Evolutionary conservation across 257 asterid genomes (phyloP).

Genomic region (Nyctanthes arbortristis): DNA sequence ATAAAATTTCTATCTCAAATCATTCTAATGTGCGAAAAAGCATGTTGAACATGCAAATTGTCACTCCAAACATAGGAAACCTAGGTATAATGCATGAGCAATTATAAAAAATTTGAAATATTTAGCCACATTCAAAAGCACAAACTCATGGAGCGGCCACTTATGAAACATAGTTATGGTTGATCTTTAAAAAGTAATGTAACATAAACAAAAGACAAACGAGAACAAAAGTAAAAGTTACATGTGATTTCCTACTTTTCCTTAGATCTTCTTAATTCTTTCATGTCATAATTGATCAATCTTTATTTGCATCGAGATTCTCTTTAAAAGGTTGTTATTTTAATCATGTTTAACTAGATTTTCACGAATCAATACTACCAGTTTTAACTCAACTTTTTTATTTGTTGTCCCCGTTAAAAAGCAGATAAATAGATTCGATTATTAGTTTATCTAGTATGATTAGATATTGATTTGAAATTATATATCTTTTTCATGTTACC

Average conservation of each 20-base stretch:
- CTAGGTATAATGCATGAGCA: too few relatives aligned
- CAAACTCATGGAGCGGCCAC: neutral
- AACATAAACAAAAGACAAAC: slow-evolving; percentile 6
- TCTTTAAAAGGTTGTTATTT: slow-evolving; percentile 23
- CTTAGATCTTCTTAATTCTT: slow-evolving; percentile 32
- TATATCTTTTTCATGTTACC: neutral
- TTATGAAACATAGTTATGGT: neutral
- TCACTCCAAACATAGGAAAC: too few relatives aligned
- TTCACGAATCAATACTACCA: neutral
- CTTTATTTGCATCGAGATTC: slow-evolving; percentile 33
- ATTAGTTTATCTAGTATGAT: neutral
- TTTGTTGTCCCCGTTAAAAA: neutral
- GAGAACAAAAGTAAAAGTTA: slow-evolving; percentile 30
- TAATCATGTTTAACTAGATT: slow-evolving; percentile 19
- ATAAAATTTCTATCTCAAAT: too few relatives aligned
- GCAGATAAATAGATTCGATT: neutral
- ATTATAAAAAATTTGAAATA: too few relatives aligned
- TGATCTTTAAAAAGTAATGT: neutral
- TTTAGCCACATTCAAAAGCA: too few relatives aligned
- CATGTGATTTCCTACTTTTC: slow-evolving; percentile 28
- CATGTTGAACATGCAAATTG: too few relatives aligned
- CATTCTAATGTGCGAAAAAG: too few relatives aligned
- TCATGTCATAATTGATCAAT: slow-evolving; percentile 27
- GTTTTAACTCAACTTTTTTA: neutral
- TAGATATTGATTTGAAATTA: neutral